Evolutionary conservation across 768 basidiomycete genomes (phyloP).

Genomic region (Hygrophorus russula): DNA sequence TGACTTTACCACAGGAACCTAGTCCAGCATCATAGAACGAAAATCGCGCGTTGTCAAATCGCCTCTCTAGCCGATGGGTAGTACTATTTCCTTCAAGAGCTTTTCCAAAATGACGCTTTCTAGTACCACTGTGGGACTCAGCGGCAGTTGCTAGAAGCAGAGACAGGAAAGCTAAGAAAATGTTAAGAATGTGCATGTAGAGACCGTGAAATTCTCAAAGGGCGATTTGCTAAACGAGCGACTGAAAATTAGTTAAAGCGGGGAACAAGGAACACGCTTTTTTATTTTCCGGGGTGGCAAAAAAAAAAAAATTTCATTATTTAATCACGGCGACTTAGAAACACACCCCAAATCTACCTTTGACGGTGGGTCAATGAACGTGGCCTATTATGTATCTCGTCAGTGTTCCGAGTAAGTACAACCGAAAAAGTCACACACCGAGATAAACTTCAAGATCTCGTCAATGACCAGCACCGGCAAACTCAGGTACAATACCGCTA

Average conservation of each 20-base stretch:
- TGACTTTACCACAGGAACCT: constrained; percentile 40
- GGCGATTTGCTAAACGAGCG: too few relatives aligned
- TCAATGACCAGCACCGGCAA: constrained; percentile 85
- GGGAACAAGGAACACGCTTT: too few relatives aligned
- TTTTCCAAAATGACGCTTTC: not conserved
- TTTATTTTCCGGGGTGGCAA: too few relatives aligned
- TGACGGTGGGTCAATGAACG: constrained; percentile 35
- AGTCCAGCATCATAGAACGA: constrained; percentile 21
- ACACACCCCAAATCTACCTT: too few relatives aligned
- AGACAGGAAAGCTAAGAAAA: too few relatives aligned
- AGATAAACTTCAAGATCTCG: constrained; percentile 78
- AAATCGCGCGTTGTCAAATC: constrained; percentile 18
- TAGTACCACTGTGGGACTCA: too few relatives aligned
- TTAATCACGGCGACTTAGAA: too few relatives aligned
- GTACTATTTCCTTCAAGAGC: not conserved
- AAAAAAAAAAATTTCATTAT: too few relatives aligned
- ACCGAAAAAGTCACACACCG: constrained; percentile 33
- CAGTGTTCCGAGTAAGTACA: not conserved
- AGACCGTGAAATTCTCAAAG: too few relatives aligned
- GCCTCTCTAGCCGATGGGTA: constrained; percentile 12
- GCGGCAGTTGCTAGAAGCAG: too few relatives aligned
- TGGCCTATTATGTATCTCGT: not conserved
- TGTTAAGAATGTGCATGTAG: too few relatives aligned
- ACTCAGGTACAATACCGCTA: constrained; percentile 80
- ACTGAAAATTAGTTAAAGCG: too few relatives aligned